Conservation (phyloP, 106 monocot species). For the Allium fistulosum region DNA sequence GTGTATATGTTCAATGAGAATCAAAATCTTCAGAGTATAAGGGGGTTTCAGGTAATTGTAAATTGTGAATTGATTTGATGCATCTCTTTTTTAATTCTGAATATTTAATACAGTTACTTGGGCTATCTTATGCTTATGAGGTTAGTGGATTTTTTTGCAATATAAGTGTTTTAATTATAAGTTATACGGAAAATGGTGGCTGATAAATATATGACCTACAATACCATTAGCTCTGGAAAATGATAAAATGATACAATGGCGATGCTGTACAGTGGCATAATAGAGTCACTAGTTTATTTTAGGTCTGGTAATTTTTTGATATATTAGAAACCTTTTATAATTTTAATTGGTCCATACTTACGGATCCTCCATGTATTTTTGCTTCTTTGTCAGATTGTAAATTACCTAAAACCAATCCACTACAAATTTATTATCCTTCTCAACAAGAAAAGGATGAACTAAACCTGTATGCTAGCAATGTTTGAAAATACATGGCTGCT, state of each 20-base stretch:
- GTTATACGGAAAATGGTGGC: too few species aligned
- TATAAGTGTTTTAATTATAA: too few species aligned
- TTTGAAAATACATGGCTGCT: slow-evolving; percentile 70
- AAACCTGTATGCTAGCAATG: slow-evolving; percentile 77
- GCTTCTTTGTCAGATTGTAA: slow-evolving; percentile 91
- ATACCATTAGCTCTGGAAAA: too few species aligned
- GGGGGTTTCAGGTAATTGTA: slow-evolving; percentile 75
- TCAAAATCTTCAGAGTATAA: slow-evolving; percentile 50
- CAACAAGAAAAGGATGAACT: slow-evolving; percentile 81
- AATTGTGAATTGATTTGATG: background rate
- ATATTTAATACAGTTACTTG: too few species aligned
- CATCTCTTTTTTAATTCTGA: too few species aligned
- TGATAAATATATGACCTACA: too few species aligned
- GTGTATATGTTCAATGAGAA: slow-evolving; percentile 46
- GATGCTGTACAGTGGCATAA: background rate
- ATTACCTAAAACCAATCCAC: slow-evolving; percentile 54
- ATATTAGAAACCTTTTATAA: background rate
- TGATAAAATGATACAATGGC: background rate
- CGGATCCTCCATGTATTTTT: slow-evolving; percentile 82
- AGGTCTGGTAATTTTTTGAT: background rate
- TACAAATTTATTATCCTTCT: slow-evolving; percentile 79
- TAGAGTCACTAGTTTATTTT: background rate
- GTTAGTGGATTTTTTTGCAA: too few species aligned
- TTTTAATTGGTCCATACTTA: slow-evolving; percentile 3
- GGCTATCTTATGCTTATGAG: too few species aligned